These are phyloP conservation scores for Climacium dendroides DNA, from an alignment of 225 moss, liverwort and hornwort genomes.

Conservation along the genomic window DNA sequence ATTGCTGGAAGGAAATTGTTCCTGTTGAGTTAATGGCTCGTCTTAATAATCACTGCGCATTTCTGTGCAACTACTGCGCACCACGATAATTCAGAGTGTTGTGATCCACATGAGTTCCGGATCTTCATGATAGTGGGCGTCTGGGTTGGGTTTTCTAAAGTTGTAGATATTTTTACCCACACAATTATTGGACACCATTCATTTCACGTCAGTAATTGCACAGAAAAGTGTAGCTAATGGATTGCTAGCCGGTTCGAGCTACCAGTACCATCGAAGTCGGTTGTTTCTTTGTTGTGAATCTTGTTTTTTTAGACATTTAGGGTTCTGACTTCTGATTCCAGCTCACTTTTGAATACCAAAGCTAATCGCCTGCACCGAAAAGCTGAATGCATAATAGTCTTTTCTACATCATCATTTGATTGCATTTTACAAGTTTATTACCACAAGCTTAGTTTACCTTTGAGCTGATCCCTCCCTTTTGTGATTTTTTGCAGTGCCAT, in stretches of 20 bases:
- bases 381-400: neutral
- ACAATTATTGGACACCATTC: neutral
- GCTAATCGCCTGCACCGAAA: neutral
- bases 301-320: neutral
- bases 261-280: neutral
- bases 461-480: neutral
- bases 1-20: neutral
- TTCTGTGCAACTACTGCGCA: neutral
- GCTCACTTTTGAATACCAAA: neutral
- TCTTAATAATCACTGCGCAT: neutral
- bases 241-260: neutral
- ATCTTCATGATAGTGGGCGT: too few species aligned
- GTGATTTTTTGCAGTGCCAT: conserved; percentile 13
- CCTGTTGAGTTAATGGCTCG: neutral
- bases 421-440: neutral
- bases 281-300: neutral
- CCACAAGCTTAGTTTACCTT: neutral
- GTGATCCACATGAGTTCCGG: neutral
- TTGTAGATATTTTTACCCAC: neutral
- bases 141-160: neutral
- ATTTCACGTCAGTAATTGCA: neutral
- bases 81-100: neutral
- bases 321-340: neutral
- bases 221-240: neutral
- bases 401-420: neutral